Evolutionary conservation across 139 green algal genomes (phyloP).

Genomic region (Choricystis sp.): DNA sequence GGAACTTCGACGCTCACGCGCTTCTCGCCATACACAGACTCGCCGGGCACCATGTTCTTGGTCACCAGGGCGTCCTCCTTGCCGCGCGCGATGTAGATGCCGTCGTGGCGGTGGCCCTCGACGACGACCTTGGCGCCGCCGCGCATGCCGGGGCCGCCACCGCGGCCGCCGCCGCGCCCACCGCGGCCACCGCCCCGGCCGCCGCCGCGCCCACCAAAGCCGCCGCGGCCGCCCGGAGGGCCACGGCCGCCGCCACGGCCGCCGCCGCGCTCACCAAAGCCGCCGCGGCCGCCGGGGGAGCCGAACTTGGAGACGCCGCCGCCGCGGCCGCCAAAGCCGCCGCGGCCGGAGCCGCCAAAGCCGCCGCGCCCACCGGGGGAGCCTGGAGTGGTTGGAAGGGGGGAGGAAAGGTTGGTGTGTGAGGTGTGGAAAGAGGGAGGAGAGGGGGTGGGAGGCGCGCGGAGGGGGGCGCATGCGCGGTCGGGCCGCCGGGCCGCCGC

Average conservation of each 20-base stretch:
- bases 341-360: slow-evolving; percentile 4
- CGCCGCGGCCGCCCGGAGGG: slow-evolving; percentile 23
- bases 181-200: slow-evolving; percentile 10
- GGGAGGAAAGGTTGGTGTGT: not conserved
- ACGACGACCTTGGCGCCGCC: slow-evolving; percentile 61
- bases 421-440: not conserved
- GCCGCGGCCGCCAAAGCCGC: slow-evolving; percentile 15
- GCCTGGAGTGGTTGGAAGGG: not conserved
- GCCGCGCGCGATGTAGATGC: slow-evolving; percentile 93
- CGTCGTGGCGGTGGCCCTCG: slow-evolving; percentile 86
- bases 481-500: too few species aligned
- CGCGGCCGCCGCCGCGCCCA: slow-evolving; percentile 14
- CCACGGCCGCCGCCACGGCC: slow-evolving; percentile 15
- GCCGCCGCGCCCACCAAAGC: slow-evolving; percentile 15
- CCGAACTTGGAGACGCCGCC: slow-evolving; percentile 5
- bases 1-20: slow-evolving; percentile 72
- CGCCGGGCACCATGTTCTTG: slow-evolving; percentile 87
- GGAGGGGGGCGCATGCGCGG: too few species aligned
- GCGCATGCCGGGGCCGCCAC: slow-evolving; percentile 68
- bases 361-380: slow-evolving; percentile 3
- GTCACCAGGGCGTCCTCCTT: slow-evolving; percentile 82
- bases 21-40: slow-evolving; percentile 98
- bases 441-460: too few species aligned
- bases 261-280: slow-evolving; percentile 16
- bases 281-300: too few species aligned